phyloP scores from a whole-genome alignment of 129 eudicot species.

The Ambrosia trifida region DNA sequence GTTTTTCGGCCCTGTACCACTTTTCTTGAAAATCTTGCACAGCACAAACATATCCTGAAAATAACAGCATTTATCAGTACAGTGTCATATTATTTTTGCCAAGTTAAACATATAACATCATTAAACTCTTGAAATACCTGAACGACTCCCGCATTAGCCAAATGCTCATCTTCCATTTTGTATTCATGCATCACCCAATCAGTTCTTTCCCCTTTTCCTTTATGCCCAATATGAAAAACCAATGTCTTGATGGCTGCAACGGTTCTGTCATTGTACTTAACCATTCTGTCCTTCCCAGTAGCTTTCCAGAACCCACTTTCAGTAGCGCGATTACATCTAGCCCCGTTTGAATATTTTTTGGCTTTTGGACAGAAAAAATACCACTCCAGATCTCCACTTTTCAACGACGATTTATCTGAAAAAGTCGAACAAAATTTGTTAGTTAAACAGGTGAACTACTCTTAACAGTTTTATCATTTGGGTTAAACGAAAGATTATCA shows the following conservation, averaged over 20 bases:
- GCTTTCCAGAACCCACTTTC: constrained; percentile 78
- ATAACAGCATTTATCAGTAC: neutral
- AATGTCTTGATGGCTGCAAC: constrained; percentile 69
- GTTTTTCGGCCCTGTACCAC: constrained; percentile 70
- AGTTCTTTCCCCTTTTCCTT: constrained; percentile 68
- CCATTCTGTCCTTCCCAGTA: constrained; percentile 69
- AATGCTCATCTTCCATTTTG: constrained; percentile 44
- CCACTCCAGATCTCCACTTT: constrained; percentile 70
- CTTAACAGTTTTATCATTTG: neutral
- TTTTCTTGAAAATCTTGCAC: constrained; percentile 63
- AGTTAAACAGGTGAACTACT: neutral
- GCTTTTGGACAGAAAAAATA: constrained; percentile 77
- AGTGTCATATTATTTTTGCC: neutral
- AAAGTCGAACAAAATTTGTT: neutral
- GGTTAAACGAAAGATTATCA: neutral
- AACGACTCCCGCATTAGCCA: constrained; percentile 45
- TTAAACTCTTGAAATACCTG: constrained; percentile 43
- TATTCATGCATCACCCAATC: constrained; percentile 89
- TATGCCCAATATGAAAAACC: constrained; percentile 63
- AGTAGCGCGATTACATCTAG: constrained; percentile 64
- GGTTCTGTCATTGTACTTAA: constrained; percentile 38
- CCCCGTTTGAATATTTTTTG: constrained; percentile 60
- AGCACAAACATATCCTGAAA: constrained; percentile 68
- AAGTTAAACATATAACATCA: neutral
- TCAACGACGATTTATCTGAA: constrained; percentile 63